These are phyloP conservation scores for Eremothecium sinecaudum DNA, from an alignment of 1,139 yeast species.

Conservation along the genomic window DNA sequence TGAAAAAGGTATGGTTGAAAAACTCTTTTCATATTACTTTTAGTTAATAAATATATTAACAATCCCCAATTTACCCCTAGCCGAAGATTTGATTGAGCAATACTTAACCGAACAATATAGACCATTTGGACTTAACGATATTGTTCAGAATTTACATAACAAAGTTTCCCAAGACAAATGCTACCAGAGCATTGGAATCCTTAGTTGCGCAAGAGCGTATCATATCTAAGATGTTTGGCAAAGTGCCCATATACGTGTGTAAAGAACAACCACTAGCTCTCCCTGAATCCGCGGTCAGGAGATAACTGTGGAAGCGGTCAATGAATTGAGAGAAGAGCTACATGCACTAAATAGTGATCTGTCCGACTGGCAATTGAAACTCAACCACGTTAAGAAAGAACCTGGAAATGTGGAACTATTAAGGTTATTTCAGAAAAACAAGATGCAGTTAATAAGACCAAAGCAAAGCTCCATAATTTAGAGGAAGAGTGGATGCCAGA, in stretches of 20 bases:
- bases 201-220: conserved; percentile 27
- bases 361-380: conserved; percentile 9
- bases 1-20: conserved; percentile 11
- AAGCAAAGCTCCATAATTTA: conserved; percentile 9
- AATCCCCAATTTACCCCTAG: too few relatives aligned
- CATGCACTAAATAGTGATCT: conserved; percentile 18
- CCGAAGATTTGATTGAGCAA: conserved; percentile 16
- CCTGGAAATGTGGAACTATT: conserved; percentile 18
- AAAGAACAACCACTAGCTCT: conserved; percentile 20
- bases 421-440: conserved; percentile 8
- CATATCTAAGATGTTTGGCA: conserved; percentile 33
- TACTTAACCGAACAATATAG: conserved; percentile 35
- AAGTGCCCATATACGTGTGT: conserved; percentile 32
- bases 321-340: conserved; percentile 17
- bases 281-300: conserved; percentile 10
- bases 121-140: conserved; percentile 35
- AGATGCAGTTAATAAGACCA: conserved; percentile 8
- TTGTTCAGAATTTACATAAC: conserved; percentile 34
- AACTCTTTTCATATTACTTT: too few relatives aligned
- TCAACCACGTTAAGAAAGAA: conserved; percentile 11
- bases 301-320: conserved; percentile 14
- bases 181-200: conserved; percentile 28
- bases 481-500: conserved; percentile 15
- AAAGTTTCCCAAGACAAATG: conserved; percentile 28
- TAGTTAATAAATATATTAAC: not conserved